Evolutionary conservation across 2,329 filamentous ascomycete species (phyloP).

Genomic region (Pyrenophora tritici-repentis): DNA sequence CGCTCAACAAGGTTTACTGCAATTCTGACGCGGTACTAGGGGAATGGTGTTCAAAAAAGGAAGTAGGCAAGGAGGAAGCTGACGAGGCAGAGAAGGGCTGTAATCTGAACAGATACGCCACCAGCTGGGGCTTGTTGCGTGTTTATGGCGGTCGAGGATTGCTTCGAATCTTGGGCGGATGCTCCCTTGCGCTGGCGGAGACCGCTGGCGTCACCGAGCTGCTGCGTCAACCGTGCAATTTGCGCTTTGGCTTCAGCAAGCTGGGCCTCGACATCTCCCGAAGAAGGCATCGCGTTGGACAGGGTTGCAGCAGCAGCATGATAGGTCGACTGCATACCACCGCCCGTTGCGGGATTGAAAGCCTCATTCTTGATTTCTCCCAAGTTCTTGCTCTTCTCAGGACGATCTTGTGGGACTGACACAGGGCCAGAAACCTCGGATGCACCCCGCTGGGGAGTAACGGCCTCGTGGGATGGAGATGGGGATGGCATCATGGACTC

Average conservation of each 20-base stretch:
- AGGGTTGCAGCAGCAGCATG: slow-evolving; percentile 56
- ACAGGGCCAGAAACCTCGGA: slow-evolving; percentile 44
- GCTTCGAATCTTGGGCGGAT: slow-evolving; percentile 57
- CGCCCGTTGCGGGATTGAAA: slow-evolving; percentile 46
- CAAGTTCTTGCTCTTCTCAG: slow-evolving; percentile 47
- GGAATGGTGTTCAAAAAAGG: slow-evolving; percentile 72
- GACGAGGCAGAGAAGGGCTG: slow-evolving; percentile 80
- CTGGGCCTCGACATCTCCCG: slow-evolving; percentile 71
- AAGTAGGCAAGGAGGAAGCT: slow-evolving; percentile 95
- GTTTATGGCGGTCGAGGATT: slow-evolving; percentile 57
- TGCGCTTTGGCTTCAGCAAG: slow-evolving; percentile 75
- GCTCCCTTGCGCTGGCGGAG: slow-evolving; percentile 79
- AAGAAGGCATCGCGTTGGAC: slow-evolving; percentile 53
- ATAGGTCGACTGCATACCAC: slow-evolving; percentile 46
- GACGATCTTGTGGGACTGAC: slow-evolving; percentile 47
- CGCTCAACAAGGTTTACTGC: slow-evolving; percentile 27
- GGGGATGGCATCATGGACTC: slow-evolving; percentile 55
- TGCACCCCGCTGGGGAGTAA: slow-evolving; percentile 52
- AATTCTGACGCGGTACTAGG: slow-evolving; percentile 24
- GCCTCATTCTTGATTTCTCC: slow-evolving; percentile 50
- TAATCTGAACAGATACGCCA: slow-evolving; percentile 85
- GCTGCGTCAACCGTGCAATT: slow-evolving; percentile 69
- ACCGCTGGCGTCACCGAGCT: slow-evolving; percentile 60
- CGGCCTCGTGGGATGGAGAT: slow-evolving; percentile 56
- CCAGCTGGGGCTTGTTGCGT: slow-evolving; percentile 61